Evolutionary conservation across 345 rosid species (phyloP).

Genomic region (Boechera stricta): DNA sequence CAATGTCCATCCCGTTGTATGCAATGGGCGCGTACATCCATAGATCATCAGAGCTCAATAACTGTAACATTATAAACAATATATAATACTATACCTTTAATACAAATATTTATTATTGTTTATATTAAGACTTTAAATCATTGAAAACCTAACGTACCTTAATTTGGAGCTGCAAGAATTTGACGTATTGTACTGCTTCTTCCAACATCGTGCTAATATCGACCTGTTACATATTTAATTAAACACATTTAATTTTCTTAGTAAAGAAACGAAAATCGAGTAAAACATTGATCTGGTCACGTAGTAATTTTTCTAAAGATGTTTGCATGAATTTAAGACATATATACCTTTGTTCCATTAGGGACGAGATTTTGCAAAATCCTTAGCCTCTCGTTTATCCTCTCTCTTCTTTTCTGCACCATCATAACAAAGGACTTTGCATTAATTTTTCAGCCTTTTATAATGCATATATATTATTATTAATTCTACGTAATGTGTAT

Average conservation of each 20-base stretch:
- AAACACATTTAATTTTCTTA: neutral
- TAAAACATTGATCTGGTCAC: neutral
- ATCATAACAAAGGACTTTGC: neutral
- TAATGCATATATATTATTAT: neutral
- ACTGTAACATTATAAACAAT: conserved; percentile 42
- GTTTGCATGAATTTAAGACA: neutral
- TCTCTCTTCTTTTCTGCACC: conserved; percentile 80
- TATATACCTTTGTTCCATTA: conserved; percentile 75
- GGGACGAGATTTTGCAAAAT: conserved; percentile 80
- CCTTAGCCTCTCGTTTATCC: conserved; percentile 77
- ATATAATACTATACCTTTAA: neutral
- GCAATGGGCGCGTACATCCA: conserved; percentile 95
- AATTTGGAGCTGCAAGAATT: conserved; percentile 79
- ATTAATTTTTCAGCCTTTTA: neutral
- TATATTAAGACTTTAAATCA: conserved; percentile 1
- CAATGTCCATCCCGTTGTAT: conserved; percentile 78
- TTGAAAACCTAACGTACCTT: conserved; percentile 51
- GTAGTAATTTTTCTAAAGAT: neutral
- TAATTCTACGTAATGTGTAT: too few species aligned
- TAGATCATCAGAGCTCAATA: conserved; percentile 81
- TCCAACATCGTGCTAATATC: conserved; percentile 95
- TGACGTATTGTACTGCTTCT: conserved; percentile 84
- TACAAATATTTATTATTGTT: neutral
- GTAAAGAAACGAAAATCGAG: neutral
- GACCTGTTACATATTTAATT: conserved; percentile 51